Conservation (phyloP, 164 flowering plant genomes). For the Vitis amurensis region DNA sequence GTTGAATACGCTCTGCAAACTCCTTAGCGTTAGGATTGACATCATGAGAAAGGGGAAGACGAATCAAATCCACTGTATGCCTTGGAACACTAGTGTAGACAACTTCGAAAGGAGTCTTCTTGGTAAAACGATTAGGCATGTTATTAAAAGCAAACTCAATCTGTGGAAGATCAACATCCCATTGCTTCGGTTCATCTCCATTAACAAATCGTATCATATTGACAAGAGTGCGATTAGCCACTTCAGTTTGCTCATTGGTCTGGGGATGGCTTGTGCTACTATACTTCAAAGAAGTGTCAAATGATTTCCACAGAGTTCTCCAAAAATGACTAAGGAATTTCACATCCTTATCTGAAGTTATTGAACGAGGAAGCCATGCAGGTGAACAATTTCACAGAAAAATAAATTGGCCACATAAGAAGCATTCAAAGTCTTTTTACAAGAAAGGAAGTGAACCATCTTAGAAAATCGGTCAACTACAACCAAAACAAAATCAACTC, state of each 20-base stretch:
- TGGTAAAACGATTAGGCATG: neutral
- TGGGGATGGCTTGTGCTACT: neutral
- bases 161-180: neutral
- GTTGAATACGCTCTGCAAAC: neutral
- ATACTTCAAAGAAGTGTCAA: neutral
- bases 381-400: no score
- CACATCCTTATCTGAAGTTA: no score
- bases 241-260: neutral
- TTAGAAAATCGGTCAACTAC: slow-evolving; percentile 5
- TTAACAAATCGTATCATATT: neutral
- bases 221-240: neutral
- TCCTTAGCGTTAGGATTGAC: neutral
- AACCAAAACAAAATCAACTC: slow-evolving; percentile 2
- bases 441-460: neutral
- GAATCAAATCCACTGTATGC: neutral
- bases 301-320: neutral
- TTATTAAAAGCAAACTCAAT: slow-evolving; percentile 4
- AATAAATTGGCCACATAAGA: neutral
- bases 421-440: neutral
- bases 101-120: neutral
- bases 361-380: no score
- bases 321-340: no score
- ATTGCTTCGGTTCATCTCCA: slow-evolving; percentile 5
- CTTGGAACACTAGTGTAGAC: neutral
- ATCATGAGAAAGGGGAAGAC: neutral